Evolutionary conservation across 257 asterid species (phyloP).

Genomic region (Petunia secreta): DNA sequence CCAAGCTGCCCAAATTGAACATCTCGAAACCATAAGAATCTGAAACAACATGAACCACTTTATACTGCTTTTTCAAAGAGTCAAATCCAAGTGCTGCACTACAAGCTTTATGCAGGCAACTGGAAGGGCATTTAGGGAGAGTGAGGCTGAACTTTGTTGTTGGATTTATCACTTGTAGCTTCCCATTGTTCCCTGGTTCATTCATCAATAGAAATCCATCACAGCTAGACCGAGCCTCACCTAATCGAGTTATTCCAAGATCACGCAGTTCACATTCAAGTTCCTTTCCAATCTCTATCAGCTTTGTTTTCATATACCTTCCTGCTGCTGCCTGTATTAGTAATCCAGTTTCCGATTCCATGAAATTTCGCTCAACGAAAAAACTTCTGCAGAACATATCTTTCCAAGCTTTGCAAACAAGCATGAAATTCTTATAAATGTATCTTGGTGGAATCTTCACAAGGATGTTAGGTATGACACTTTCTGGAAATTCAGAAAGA

Average conservation of each 20-base stretch:
- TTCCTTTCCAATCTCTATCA: constrained; percentile 9
- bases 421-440: constrained; percentile 16
- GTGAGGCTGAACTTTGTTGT: constrained; percentile 3
- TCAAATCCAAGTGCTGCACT: constrained; percentile 32
- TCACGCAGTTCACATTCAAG: constrained; percentile 15
- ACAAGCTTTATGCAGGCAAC: constrained; percentile 24
- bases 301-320: not conserved
- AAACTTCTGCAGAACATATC: not conserved
- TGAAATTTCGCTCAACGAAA: constrained; percentile 24
- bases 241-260: constrained; percentile 10
- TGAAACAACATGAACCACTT: constrained; percentile 29
- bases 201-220: constrained; percentile 31
- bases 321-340: constrained; percentile 10
- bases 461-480: constrained; percentile 27
- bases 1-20: not conserved
- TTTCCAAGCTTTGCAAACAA: constrained; percentile 29
- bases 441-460: constrained; percentile 27
- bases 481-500: constrained; percentile 17
- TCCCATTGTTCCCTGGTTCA: not conserved
- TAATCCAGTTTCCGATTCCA: not conserved
- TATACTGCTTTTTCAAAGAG: constrained; percentile 22
- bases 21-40: constrained; percentile 31
- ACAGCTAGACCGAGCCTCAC: constrained; percentile 26
- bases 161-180: constrained; percentile 26
- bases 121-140: constrained; percentile 20